Conservation (phyloP, 2,329 filamentous ascomycete species). For the Fusarium agapanthi region DNA sequence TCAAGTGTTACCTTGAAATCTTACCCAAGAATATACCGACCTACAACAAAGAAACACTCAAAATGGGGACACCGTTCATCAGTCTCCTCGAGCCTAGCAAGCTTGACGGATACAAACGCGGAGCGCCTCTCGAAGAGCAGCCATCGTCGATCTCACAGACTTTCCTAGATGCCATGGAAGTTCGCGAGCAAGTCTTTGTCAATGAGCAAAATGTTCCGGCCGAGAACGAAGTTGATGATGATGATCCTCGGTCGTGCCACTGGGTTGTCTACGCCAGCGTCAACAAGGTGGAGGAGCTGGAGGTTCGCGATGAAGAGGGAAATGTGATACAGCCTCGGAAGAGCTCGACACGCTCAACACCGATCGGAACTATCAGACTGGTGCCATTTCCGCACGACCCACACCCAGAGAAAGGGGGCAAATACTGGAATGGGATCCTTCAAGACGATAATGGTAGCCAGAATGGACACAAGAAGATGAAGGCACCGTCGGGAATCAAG, state of each 20-base stretch:
- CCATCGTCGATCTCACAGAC: slow-evolving; percentile 56
- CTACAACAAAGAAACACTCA: not conserved
- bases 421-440: slow-evolving; percentile 57
- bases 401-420: slow-evolving; percentile 64
- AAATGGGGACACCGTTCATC: slow-evolving; percentile 62
- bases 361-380: slow-evolving; percentile 78
- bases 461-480: not conserved
- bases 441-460: slow-evolving; percentile 38
- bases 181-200: slow-evolving; percentile 70
- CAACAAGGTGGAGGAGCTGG: slow-evolving; percentile 54
- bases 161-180: slow-evolving; percentile 71
- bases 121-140: slow-evolving; percentile 54
- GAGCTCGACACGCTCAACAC: slow-evolving; percentile 58
- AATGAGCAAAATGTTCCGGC: slow-evolving; percentile 65
- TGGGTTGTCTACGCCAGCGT: slow-evolving; percentile 85
- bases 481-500: not conserved
- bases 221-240: slow-evolving; percentile 80
- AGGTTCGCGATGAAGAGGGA: slow-evolving; percentile 55
- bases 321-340: slow-evolving; percentile 52
- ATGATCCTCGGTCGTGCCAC: slow-evolving; percentile 83
- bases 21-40: not conserved
- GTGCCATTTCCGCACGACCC: slow-evolving; percentile 81
- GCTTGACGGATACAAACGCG: slow-evolving; percentile 58
- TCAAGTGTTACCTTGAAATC: not conserved
- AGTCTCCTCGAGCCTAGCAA: slow-evolving; percentile 58